Evolutionary conservation across 371 early-diverging fungal species (phyloP).

Genomic region (Mortierella sp.): DNA sequence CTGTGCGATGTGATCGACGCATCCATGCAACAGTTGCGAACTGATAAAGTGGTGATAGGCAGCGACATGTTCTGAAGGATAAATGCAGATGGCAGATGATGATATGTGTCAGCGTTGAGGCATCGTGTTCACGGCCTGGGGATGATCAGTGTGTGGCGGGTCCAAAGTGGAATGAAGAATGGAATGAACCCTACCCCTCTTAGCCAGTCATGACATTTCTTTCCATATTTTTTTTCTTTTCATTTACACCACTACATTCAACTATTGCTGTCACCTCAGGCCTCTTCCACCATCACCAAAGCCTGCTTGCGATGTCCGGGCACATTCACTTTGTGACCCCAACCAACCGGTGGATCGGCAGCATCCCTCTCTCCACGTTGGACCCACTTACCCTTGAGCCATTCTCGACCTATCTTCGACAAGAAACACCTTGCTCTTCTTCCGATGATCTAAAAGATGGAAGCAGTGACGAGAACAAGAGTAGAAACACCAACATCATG

Average conservation of each 20-base stretch:
- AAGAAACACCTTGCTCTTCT: not conserved
- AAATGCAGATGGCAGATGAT: too few relatives aligned
- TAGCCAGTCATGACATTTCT: too few relatives aligned
- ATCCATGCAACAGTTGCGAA: too few relatives aligned
- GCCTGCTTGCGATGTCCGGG: slow-evolving; percentile 19
- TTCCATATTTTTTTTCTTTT: not conserved
- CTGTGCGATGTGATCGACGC: too few relatives aligned
- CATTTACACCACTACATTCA: not conserved
- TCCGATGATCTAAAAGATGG: not conserved
- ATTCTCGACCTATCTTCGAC: slow-evolving; percentile 40
- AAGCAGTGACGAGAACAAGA: slow-evolving; percentile 18
- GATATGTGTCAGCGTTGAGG: too few relatives aligned
- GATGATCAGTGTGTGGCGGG: too few relatives aligned
- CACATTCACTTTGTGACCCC: slow-evolving; percentile 50
- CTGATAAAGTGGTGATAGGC: too few relatives aligned
- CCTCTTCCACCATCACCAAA: not conserved
- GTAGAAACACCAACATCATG: slow-evolving; percentile 34
- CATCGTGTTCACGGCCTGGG: too few relatives aligned
- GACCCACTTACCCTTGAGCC: slow-evolving; percentile 51
- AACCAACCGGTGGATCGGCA: slow-evolving; percentile 49
- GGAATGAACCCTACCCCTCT: too few relatives aligned
- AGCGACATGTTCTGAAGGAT: too few relatives aligned
- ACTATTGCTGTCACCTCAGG: too few relatives aligned
- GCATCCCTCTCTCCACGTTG: slow-evolving; percentile 40
- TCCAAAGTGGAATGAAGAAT: too few relatives aligned